Conservation (phyloP, 2,329 filamentous ascomycete genomes). For the Scopulariopsis brevicaulis region DNA sequence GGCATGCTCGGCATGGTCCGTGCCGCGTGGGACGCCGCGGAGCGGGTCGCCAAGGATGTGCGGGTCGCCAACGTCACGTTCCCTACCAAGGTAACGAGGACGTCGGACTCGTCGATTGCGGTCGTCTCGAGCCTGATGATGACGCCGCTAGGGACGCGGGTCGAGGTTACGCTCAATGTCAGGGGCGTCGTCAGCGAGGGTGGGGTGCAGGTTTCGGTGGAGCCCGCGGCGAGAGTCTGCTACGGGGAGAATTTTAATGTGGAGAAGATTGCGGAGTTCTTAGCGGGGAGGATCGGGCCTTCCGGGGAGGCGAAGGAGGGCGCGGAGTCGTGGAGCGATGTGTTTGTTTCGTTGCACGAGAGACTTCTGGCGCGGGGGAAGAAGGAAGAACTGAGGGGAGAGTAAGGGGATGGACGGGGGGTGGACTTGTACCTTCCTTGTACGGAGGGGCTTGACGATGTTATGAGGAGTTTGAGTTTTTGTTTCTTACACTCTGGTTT, state of each 20-base stretch:
- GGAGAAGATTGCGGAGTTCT: constrained; percentile 62
- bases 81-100: constrained; percentile 51
- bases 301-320: constrained; percentile 19
- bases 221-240: constrained; percentile 47
- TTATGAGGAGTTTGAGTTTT: neutral
- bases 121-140: constrained; percentile 54
- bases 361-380: constrained; percentile 43
- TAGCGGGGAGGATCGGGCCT: constrained; percentile 40
- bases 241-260: constrained; percentile 74
- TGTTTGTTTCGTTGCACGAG: constrained; percentile 41
- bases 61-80: constrained; percentile 50
- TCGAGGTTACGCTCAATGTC: constrained; percentile 51
- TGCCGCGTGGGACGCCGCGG: constrained; percentile 54
- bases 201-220: constrained; percentile 43
- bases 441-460: neutral
- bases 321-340: constrained; percentile 38
- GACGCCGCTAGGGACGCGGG: constrained; percentile 53
- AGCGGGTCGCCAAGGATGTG: constrained; percentile 46
- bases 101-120: constrained; percentile 52
- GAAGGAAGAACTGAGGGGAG: constrained; percentile 20
- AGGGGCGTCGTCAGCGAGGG: constrained; percentile 28
- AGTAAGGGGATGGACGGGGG: neutral
- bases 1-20: constrained; percentile 49
- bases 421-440: neutral
- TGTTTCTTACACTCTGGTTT: neutral